Evolutionary conservation across 768 basidiomycete genomes (phyloP), one percentile per base, ranked within the genome.

Genomic region (Pleurotus eryngii): DNA sequence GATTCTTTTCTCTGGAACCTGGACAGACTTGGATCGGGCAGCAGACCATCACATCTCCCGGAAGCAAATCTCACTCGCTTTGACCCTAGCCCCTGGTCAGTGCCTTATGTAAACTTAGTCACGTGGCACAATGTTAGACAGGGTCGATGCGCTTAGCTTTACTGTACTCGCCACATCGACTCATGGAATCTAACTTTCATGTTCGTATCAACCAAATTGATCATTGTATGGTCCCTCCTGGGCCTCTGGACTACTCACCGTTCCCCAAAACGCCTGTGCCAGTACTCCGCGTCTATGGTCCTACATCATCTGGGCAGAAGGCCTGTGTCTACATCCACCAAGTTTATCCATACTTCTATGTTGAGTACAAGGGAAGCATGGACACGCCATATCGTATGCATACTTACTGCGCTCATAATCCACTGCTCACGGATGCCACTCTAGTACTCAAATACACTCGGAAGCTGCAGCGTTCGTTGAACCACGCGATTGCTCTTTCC

Each of bases 251-350:
- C 70, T 84, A 85, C 56, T 68, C 80, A 3, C 70, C 74, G 14
- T 79, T 92, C 22, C 79, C 78, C 9, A 39, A 54, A 39, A 22
- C 24, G n/a, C 79, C 75, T 24, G 87, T 89, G 18, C 96, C 96
- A 12, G 80, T 95, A 3, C 76, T 98, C 57, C 79, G 94, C 53
- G 87, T 99, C 49, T 98, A 85, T 69, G 97, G 96, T 12, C 74
- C 85, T 11, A 91, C 93, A 1, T 89, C 91, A 4, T 68, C 72
- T 2, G 90, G 92, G 12, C 76, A 84, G 69, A 89, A 85, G 66
- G 82, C 92, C 17, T 95, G 94, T 66, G 80, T 95, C 12, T 89
- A 97, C 75, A 76, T 98, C 40, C 95, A 97, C 68, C 92, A 95
- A 75, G 89, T 90, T 27, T 96, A 89, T 72, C 95, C 96, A 0